phyloP scores from a whole-genome alignment of 1,284 basidiomycete species.

The Anthracocystis panici-leucophaei region DNA sequence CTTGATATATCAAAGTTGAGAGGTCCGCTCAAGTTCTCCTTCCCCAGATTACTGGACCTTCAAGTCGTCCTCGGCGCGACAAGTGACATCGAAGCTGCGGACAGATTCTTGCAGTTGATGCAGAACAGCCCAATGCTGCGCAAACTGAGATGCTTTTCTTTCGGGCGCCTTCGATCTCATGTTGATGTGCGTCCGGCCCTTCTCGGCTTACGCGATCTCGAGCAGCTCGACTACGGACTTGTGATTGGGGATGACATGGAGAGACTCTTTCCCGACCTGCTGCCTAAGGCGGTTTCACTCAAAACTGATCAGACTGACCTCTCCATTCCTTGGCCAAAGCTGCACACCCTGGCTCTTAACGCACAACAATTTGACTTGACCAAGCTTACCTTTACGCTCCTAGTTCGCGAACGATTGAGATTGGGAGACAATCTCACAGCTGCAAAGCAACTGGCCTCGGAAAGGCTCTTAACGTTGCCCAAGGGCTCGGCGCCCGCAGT shows the following conservation, averaged over 20 bases:
- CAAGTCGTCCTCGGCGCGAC: neutral
- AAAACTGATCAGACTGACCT: neutral
- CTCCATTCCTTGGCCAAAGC: slow-evolving; percentile 1
- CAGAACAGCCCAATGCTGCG: slow-evolving; percentile 8
- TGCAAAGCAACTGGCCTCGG: neutral
- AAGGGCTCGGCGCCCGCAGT: neutral
- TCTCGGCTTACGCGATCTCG: slow-evolving; percentile 1
- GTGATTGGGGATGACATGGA: too few species aligned
- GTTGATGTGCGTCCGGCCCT: neutral
- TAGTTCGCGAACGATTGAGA: neutral
- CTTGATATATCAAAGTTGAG: neutral
- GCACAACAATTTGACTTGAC: neutral
- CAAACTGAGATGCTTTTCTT: neutral
- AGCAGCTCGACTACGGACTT: neutral
- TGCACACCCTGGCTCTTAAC: neutral
- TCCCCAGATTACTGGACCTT: neutral
- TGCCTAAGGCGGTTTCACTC: neutral
- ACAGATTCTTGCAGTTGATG: neutral
- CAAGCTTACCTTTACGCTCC: neutral
- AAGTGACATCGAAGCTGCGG: neutral
- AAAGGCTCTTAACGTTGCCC: neutral
- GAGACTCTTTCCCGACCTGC: neutral
- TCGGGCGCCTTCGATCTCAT: neutral
- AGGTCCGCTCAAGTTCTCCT: neutral
- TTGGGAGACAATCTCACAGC: neutral